These are phyloP conservation scores for Botryosphaeria agaves DNA, from an alignment of 2,329 filamentous ascomycete genomes.

Conservation along the genomic window DNA sequence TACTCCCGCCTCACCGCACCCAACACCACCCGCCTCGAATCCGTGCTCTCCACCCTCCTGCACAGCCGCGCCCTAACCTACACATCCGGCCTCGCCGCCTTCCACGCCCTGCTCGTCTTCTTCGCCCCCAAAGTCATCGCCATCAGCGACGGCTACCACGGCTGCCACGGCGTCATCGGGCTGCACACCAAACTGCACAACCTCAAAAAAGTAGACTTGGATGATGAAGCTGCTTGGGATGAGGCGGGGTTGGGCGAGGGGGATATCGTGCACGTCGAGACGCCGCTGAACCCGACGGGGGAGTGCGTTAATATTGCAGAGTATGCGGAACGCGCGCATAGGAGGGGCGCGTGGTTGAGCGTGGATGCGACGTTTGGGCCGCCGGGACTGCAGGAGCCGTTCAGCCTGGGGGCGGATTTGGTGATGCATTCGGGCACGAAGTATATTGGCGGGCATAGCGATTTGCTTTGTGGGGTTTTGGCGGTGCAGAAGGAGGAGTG, in stretches of 20 bases:
- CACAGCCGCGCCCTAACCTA: constrained; percentile 59
- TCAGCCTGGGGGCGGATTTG: constrained; percentile 62
- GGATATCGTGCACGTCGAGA: constrained; percentile 83
- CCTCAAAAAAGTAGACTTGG: constrained; percentile 52
- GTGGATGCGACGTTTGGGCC: constrained; percentile 91
- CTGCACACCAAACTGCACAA: constrained; percentile 61
- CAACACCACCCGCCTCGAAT: constrained; percentile 71
- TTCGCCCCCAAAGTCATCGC: constrained; percentile 70
- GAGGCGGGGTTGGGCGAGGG: constrained; percentile 51
- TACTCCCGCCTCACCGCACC: constrained; percentile 71
- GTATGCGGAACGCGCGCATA: constrained; percentile 58
- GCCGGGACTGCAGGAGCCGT: constrained; percentile 76
- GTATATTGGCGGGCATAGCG: constrained; percentile 90
- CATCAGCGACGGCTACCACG: constrained; percentile 79
- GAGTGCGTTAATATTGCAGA: constrained; percentile 55
- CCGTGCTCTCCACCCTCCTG: constrained; percentile 59
- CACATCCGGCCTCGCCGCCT: constrained; percentile 67
- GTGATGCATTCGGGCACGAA: constrained; percentile 92
- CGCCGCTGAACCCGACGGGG: constrained; percentile 81
- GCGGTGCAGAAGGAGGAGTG: constrained; percentile 39
- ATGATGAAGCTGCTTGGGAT: constrained; percentile 37
- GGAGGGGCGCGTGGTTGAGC: constrained; percentile 55
- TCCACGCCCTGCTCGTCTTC: constrained; percentile 73
- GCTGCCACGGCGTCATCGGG: constrained; percentile 70
- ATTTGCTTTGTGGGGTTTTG: constrained; percentile 79